A percentile compares a stretch with the other conserved stretches of the same genome.
These are phyloP conservation scores for Cladosporium colombiae DNA, from an alignment of 2,329 filamentous ascomycete species.

Conservation along the genomic window DNA sequence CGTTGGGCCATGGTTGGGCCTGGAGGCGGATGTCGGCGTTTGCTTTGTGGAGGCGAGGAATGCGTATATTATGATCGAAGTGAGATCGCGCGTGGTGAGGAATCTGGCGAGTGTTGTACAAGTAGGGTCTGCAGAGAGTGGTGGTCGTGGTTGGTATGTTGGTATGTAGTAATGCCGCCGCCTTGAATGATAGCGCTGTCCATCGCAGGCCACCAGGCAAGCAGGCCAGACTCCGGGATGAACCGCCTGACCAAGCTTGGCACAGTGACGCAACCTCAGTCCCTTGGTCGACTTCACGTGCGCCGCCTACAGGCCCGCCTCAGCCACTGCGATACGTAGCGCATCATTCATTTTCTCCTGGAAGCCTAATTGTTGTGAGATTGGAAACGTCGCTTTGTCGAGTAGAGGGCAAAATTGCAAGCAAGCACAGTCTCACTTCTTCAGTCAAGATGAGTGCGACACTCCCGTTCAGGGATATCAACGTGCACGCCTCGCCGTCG, in stretches of 20 bases:
- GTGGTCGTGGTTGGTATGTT: not conserved
- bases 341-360: slow-evolving; percentile 6
- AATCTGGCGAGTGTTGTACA: not conserved
- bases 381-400: not conserved
- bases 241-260: slow-evolving; percentile 2
- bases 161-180: slow-evolving; percentile 15
- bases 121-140: not conserved
- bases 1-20: slow-evolving; percentile 73
- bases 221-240: not conserved
- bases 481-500: slow-evolving; percentile 86
- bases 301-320: not conserved
- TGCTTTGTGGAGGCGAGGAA: slow-evolving; percentile 1
- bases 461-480: slow-evolving; percentile 91
- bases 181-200: slow-evolving; percentile 13
- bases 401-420: not conserved
- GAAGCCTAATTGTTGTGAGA: slow-evolving; percentile 1
- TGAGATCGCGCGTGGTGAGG: not conserved
- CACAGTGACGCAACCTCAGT: slow-evolving; percentile 3
- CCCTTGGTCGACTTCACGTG: slow-evolving; percentile 17
- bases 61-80: not conserved
- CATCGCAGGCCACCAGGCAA: not conserved
- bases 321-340: slow-evolving; percentile 17
- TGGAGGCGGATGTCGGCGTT: slow-evolving; percentile 2
- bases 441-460: slow-evolving; percentile 49
- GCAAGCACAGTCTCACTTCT: not conserved